Base-by-base conservation (phyloP, 495 filamentous ascomycete genomes). In the Tetracladium marchalianum region DNA sequence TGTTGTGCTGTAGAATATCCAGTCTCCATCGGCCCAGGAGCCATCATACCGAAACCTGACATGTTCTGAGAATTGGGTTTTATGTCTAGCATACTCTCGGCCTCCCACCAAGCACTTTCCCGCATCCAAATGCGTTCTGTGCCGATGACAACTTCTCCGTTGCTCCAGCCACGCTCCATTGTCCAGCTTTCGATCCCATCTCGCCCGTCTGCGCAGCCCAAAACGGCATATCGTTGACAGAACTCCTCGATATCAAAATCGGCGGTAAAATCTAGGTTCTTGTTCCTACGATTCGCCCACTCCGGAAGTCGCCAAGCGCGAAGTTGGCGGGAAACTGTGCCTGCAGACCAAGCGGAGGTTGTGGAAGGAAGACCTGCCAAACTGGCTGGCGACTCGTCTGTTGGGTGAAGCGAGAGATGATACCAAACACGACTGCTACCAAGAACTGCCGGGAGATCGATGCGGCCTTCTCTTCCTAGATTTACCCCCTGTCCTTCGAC, bases 181-280 rank as follows among this genome's bases (percentile, higher is more conserved):
- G 95, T 74, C 92, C 92, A 98, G 61, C 78, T 94, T 53, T 97
- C 87, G 40, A 96, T 87, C 40, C 93, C 93, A 55, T 98, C 92
- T 36, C 80, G 75, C 40, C 93, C 92, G 56, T 93, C 88, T 50
- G 81, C 73, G 60, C 92, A 98, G 13, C 92, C 92, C 8, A 98
- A 73, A 10, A 77, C 72, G 18, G 78, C 66, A 60, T 95, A 98
- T 17, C 93, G 78, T 55, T 72, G 75, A 22, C 76, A 75, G 58
- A 98, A 98, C 59, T 98, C 92, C 35, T 96, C 87, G 12, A 89
- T 62, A 56, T 98, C 92, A 55, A 97, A 98, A 55, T 98, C 92
- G 10, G 87, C 86, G 0, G 92, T 98, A 61, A 94, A 97, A 62
- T 97, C 92, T n/a, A 97, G 78, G 50, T 84, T 76, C 62, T 87